Conservation (phyloP, 1,284 basidiomycete species). For the Sporisorium exsertum region DNA sequence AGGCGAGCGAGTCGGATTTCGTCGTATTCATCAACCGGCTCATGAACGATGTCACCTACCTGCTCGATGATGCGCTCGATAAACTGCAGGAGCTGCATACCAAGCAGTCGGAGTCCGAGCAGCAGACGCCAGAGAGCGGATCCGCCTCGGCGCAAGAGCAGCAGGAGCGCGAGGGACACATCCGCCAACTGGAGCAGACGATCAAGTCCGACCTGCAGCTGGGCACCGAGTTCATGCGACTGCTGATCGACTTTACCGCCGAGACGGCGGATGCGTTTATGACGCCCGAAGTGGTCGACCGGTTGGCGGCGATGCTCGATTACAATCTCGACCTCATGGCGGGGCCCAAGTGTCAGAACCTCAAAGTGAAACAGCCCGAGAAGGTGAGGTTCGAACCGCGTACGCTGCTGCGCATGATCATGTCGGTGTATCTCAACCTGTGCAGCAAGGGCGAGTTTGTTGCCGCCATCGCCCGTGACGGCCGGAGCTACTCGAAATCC, state of each 20-base stretch:
- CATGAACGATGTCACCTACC: constrained; percentile 99
- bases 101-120: constrained; percentile 80
- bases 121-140: constrained; percentile 73
- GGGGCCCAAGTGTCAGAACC: constrained; percentile 82
- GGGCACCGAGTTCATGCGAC: constrained; percentile 85
- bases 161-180: constrained; percentile 83
- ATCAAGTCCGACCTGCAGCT: constrained; percentile 88
- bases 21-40: constrained; percentile 96
- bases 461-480: constrained; percentile 90
- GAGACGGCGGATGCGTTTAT: constrained; percentile 93
- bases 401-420: constrained; percentile 83
- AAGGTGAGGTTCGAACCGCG: constrained; percentile 91
- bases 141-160: constrained; percentile 77
- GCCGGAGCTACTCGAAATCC: constrained; percentile 86
- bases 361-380: constrained; percentile 87
- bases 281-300: constrained; percentile 94
- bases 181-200: constrained; percentile 83
- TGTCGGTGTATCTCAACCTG: constrained; percentile 92
- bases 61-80: constrained; percentile 94
- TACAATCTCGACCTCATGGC: constrained; percentile 92
- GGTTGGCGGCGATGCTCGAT: constrained; percentile 95
- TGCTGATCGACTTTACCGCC: constrained; percentile 90
- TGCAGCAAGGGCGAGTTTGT: constrained; percentile 83
- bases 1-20: constrained; percentile 52
- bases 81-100: constrained; percentile 88